Percentiles rank a stretch among this genome's conserved stretches.
These are phyloP conservation scores for Trichoderma virens DNA, from an alignment of 495 filamentous ascomycete species.

Conservation along the genomic window DNA sequence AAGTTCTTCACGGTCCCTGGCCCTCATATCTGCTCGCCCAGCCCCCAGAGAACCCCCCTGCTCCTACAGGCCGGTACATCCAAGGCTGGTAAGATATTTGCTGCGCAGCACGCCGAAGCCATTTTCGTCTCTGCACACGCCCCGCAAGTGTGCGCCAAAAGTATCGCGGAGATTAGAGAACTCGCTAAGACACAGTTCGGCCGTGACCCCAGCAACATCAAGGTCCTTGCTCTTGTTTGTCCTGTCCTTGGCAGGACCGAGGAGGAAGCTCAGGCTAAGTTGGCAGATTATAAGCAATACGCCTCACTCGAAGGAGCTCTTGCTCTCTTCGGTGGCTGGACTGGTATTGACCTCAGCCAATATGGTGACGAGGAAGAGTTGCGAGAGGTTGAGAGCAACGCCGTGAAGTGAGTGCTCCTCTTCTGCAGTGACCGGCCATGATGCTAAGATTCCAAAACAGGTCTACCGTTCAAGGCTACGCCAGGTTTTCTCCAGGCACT, in stretches of 20 bases:
- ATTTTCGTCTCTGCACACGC: slow-evolving; percentile 46
- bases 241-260: slow-evolving; percentile 46
- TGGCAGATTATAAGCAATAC: slow-evolving; percentile 41
- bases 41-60: slow-evolving; percentile 58
- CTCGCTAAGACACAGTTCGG: slow-evolving; percentile 35
- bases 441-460: slow-evolving; percentile 12
- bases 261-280: slow-evolving; percentile 45
- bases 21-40: slow-evolving; percentile 56
- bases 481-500: slow-evolving; percentile 29
- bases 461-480: slow-evolving; percentile 34
- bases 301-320: slow-evolving; percentile 50
- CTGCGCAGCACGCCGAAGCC: slow-evolving; percentile 54
- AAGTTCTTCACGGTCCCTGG: slow-evolving; percentile 60
- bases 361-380: slow-evolving; percentile 53
- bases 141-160: slow-evolving; percentile 33
- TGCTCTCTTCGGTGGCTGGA: slow-evolving; percentile 56
- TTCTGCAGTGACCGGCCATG: neutral
- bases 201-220: slow-evolving; percentile 43
- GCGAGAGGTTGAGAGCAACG: slow-evolving; percentile 55
- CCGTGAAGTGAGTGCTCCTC: slow-evolving; percentile 39
- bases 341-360: slow-evolving; percentile 45
- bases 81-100: slow-evolving; percentile 54
- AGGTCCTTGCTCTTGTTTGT: slow-evolving; percentile 40
- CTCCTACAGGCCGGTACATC: slow-evolving; percentile 60
- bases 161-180: slow-evolving; percentile 44